A percentile compares a stretch with the other conserved stretches of the same genome.
These are phyloP conservation scores for Phytophthora multivora DNA, from an alignment of 352 stramenopile species.

Conservation along the genomic window DNA sequence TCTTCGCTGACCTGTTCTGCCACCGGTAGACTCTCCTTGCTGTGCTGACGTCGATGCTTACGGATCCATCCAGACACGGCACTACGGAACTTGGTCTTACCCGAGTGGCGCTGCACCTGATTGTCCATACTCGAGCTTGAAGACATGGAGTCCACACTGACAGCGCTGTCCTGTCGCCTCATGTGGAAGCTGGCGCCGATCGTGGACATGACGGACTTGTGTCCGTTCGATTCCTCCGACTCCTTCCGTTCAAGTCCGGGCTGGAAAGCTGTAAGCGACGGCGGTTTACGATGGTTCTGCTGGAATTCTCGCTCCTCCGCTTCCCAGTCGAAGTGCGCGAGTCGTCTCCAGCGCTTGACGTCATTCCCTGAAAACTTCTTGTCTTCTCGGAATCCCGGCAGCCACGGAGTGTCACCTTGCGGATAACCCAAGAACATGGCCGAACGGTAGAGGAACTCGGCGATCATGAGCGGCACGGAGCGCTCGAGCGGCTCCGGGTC, in stretches of 20 bases:
- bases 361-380: conserved; percentile 79
- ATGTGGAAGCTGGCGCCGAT: conserved; percentile 30
- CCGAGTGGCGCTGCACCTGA: not conserved
- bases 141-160: conserved; percentile 22
- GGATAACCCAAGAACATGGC: conserved; percentile 69
- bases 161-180: conserved; percentile 22
- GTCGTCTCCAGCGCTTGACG: conserved; percentile 73
- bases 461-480: conserved; percentile 81
- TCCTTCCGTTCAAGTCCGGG: conserved; percentile 9
- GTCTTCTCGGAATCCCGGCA: conserved; percentile 66
- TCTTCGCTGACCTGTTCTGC: conserved; percentile 11
- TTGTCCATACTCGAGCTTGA: conserved; percentile 20
- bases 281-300: conserved; percentile 16
- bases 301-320: conserved; percentile 49
- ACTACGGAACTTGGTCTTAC: conserved; percentile 23
- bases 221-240: conserved; percentile 34
- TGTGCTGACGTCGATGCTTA: conserved; percentile 28
- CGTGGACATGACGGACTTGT: conserved; percentile 35
- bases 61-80: conserved; percentile 33
- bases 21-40: conserved; percentile 5
- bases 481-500: conserved; percentile 48
- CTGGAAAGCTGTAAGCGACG: not conserved
- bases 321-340: conserved; percentile 77
- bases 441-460: conserved; percentile 78
- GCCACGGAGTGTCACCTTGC: conserved; percentile 51